A percentile compares a stretch with the other conserved stretches of the same genome.
These are phyloP conservation scores for Camellia lanceoleosa DNA, from an alignment of 148 eudicot species.

Conservation along the genomic window DNA sequence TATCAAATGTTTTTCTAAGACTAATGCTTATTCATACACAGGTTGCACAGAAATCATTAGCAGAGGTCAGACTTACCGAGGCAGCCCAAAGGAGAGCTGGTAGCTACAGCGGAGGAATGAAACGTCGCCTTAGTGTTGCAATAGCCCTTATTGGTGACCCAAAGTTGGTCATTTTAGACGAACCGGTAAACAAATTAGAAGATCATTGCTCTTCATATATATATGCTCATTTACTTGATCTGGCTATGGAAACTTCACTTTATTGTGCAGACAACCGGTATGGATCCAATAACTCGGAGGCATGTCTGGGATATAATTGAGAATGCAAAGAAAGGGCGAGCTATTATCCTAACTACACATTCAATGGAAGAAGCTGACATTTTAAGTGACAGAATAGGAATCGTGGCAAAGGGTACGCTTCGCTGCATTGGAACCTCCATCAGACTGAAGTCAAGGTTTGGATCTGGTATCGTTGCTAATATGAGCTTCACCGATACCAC, in stretches of 20 bases:
- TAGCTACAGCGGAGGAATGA: conserved; percentile 92
- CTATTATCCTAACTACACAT: conserved; percentile 77
- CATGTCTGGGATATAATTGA: conserved; percentile 92
- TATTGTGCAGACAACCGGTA: conserved; percentile 67
- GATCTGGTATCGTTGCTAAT: conserved; percentile 66
- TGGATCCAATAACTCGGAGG: conserved; percentile 85
- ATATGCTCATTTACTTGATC: neutral
- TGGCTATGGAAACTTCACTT: neutral
- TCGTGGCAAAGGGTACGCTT: conserved; percentile 88
- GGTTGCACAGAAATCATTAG: conserved; percentile 57
- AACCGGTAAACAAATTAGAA: conserved; percentile 52
- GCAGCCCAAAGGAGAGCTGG: conserved; percentile 64
- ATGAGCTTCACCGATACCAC: conserved; percentile 45
- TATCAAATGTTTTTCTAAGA: neutral
- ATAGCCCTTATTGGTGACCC: conserved; percentile 89
- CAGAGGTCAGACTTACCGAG: conserved; percentile 59
- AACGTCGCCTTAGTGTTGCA: conserved; percentile 88
- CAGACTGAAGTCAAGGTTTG: conserved; percentile 76
- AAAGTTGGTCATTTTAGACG: conserved; percentile 76
- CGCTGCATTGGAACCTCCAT: conserved; percentile 89
- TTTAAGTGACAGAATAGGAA: conserved; percentile 73
- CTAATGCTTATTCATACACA: conserved; percentile 14
- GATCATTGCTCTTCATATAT: neutral
- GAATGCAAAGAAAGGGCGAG: conserved; percentile 72
- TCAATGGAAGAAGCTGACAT: conserved; percentile 95